Evolutionary conservation across 352 stramenopile genomes (phyloP).

Genomic region (Phytophthora parvispora): DNA sequence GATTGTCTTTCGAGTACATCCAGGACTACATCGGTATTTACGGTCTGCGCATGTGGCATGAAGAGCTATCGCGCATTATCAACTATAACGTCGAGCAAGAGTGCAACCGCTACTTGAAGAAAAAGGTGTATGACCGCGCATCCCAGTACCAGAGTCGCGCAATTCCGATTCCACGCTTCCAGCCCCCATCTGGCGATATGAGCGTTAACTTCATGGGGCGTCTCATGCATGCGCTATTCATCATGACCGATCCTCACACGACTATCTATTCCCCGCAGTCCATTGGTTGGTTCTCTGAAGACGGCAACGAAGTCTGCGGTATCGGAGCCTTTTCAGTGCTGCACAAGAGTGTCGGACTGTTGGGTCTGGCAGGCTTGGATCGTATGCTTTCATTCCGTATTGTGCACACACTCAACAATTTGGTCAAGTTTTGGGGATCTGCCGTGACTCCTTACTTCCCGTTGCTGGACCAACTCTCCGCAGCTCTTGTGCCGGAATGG

Average conservation of each 20-base stretch:
- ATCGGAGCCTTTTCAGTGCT: constrained; percentile 91
- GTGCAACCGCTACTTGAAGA: constrained; percentile 96
- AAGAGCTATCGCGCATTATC: constrained; percentile 95
- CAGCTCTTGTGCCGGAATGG: constrained; percentile 89
- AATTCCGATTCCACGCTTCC: constrained; percentile 95
- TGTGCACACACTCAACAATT: constrained; percentile 94
- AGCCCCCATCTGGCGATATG: constrained; percentile 84
- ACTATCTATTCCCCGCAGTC: constrained; percentile 95
- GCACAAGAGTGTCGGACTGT: constrained; percentile 92
- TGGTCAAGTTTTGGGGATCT: constrained; percentile 94
- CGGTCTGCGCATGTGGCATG: constrained; percentile 96
- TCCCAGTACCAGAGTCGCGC: constrained; percentile 94
- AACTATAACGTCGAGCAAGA: constrained; percentile 98
- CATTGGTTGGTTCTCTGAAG: constrained; percentile 94
- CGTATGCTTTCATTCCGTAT: constrained; percentile 95
- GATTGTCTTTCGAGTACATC: constrained; percentile 95
- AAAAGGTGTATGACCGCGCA: constrained; percentile 93
- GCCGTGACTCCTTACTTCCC: constrained; percentile 92
- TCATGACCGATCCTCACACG: constrained; percentile 93
- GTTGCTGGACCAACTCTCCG: constrained; percentile 90
- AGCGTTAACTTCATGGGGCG: constrained; percentile 96
- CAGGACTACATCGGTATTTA: constrained; percentile 97
- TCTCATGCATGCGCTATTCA: constrained; percentile 92
- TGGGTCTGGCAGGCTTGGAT: constrained; percentile 93
- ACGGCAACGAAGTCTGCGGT: constrained; percentile 90